Evolutionary conservation across 225 moss, liverwort and hornwort genomes (phyloP).

Genomic region (Physcomitrium patens): DNA sequence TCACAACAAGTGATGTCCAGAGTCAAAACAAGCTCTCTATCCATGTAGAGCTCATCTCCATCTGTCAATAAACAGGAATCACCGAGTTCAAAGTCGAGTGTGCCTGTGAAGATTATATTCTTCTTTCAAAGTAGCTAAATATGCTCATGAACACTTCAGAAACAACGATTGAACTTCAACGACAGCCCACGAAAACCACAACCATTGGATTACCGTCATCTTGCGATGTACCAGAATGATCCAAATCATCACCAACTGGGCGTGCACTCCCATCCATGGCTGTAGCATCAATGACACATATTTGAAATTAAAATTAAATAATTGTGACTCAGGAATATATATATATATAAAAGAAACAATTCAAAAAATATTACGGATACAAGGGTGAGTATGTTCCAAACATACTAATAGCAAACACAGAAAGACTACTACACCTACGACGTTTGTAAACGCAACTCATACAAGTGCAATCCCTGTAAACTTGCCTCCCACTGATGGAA

Average conservation of each 20-base stretch:
- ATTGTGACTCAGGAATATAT: slow-evolving; percentile 1
- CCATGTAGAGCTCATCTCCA: neutral
- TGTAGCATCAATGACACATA: slow-evolving; percentile 42
- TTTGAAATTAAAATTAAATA: slow-evolving; percentile 14
- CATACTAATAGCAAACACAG: slow-evolving; percentile 22
- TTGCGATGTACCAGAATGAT: slow-evolving; percentile 94
- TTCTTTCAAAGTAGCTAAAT: too few relatives aligned
- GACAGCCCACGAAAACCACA: neutral
- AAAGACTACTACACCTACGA: slow-evolving; percentile 14
- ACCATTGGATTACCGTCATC: slow-evolving; percentile 79
- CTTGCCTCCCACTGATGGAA: slow-evolving; percentile 94
- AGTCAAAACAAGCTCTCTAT: slow-evolving; percentile 6
- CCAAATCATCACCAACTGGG: slow-evolving; percentile 81
- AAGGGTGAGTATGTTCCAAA: slow-evolving; percentile 12
- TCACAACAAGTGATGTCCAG: slow-evolving; percentile 31
- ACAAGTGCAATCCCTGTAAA: slow-evolving; percentile 20
- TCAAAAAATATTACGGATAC: too few relatives aligned
- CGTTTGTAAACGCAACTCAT: neutral
- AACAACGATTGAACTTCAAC: too few relatives aligned
- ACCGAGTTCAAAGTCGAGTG: slow-evolving; percentile 10
- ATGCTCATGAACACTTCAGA: too few relatives aligned
- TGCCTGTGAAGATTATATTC: neutral
- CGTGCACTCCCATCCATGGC: slow-evolving; percentile 81
- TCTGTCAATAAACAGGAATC: slow-evolving; percentile 1
- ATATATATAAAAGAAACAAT: too few relatives aligned